Percentiles rank a stretch among this genome's conserved stretches.
These are phyloP conservation scores for Plectosphaerella plurivora DNA, from an alignment of 2,329 filamentous ascomycete genomes.

Conservation along the genomic window DNA sequence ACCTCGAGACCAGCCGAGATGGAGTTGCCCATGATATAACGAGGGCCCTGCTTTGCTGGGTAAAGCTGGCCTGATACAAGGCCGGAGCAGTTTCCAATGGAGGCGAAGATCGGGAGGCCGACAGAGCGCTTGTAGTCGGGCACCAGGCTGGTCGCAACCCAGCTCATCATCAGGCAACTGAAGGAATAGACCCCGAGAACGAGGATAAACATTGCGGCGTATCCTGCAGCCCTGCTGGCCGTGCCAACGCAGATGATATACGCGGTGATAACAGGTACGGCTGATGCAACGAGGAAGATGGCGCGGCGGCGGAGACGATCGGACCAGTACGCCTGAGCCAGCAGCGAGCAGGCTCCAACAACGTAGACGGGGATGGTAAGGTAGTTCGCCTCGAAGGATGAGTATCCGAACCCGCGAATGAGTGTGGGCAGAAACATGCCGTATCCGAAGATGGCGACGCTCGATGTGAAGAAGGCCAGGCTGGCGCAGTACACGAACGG, in stretches of 20 bases:
- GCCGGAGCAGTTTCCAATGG: conserved; percentile 9
- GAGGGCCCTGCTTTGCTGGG: neutral
- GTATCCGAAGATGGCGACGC: conserved; percentile 25
- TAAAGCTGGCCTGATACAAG: conserved; percentile 6
- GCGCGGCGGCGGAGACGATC: conserved; percentile 21
- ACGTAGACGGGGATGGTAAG: conserved; percentile 14
- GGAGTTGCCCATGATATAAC: conserved; percentile 16
- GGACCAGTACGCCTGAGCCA: conserved; percentile 13
- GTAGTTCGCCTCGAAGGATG: conserved; percentile 12
- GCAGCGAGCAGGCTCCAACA: conserved; percentile 9
- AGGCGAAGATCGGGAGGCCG: conserved; percentile 8
- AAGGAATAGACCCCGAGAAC: conserved; percentile 4
- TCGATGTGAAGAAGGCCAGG: conserved; percentile 25
- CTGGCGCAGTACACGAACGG: conserved; percentile 21
- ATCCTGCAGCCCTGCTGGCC: conserved; percentile 20
- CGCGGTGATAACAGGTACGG: conserved; percentile 9
- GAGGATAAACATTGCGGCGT: conserved; percentile 26
- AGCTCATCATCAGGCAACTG: conserved; percentile 8
- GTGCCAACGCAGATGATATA: conserved; percentile 6
- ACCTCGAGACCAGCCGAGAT: conserved; percentile 18
- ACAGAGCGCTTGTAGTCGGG: conserved; percentile 12
- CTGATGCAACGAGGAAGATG: conserved; percentile 14
- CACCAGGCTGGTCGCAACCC: conserved; percentile 9
- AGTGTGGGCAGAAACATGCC: conserved; percentile 21
- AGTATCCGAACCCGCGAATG: conserved; percentile 7